phyloP scores from a whole-genome alignment of 805 yeast species.

The Cyberlindnera xylosilytica region DNA sequence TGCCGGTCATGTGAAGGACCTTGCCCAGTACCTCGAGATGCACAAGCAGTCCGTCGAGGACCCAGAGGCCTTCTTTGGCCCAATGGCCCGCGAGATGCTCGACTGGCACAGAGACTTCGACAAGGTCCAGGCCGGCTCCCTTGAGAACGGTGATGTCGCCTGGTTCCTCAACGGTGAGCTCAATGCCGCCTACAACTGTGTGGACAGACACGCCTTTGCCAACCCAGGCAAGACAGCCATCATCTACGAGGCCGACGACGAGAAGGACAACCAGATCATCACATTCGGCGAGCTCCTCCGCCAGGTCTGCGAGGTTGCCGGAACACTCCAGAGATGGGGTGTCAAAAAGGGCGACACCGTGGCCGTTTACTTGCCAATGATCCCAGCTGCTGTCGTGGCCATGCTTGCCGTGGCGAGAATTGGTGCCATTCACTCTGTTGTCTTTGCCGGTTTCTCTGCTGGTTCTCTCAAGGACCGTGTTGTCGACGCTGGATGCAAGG shows the following conservation, averaged over 20 bases:
- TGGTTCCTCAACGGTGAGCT: constrained; percentile 95
- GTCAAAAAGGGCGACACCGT: constrained; percentile 94
- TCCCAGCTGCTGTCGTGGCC: constrained; percentile 93
- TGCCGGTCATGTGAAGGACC: constrained; percentile 23
- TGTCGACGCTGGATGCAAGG: constrained; percentile 78
- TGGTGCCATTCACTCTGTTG: constrained; percentile 95
- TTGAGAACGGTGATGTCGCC: constrained; percentile 69
- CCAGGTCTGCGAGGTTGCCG: constrained; percentile 84
- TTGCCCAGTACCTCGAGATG: constrained; percentile 66
- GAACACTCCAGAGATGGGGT: constrained; percentile 78
- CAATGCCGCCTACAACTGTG: constrained; percentile 91
- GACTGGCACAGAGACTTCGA: constrained; percentile 79
- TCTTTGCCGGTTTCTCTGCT: constrained; percentile 95
- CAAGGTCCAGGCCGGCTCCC: constrained; percentile 54
- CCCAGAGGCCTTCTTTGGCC: constrained; percentile 80
- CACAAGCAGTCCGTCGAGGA: constrained; percentile 73
- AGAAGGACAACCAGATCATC: constrained; percentile 62
- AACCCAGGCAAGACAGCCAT: constrained; percentile 83
- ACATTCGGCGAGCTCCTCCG: constrained; percentile 85
- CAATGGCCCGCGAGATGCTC: constrained; percentile 66
- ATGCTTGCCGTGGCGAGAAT: constrained; percentile 88
- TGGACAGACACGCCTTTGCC: constrained; percentile 89
- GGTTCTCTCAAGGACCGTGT: constrained; percentile 91
- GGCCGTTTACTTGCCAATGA: constrained; percentile 96
- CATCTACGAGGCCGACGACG: constrained; percentile 94